Evolutionary conservation across 768 basidiomycete species (phyloP).

Genomic region (Suillus discolor): DNA sequence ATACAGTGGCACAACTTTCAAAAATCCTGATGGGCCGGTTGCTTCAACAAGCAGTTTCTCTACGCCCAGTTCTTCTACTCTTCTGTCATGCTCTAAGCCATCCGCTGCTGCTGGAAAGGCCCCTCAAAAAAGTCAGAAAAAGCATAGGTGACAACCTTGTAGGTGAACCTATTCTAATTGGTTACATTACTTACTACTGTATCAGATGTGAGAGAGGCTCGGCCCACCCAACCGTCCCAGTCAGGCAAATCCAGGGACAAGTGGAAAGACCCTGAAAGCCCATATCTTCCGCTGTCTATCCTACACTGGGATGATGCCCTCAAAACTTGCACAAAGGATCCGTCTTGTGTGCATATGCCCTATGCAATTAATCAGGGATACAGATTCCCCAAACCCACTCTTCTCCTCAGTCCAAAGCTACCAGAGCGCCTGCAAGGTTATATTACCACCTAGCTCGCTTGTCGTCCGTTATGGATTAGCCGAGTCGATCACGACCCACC

Average conservation of each 20-base stretch:
- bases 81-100: not conserved
- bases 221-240: not conserved
- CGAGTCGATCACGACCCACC: not conserved
- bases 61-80: not conserved
- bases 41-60: not conserved
- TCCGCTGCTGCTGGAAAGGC: not conserved
- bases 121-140: not conserved
- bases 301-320: constrained; percentile 1
- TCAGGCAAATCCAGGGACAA: constrained; percentile 6
- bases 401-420: not conserved
- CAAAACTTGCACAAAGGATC: constrained; percentile 3
- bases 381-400: constrained; percentile 6
- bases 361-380: constrained; percentile 10
- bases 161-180: not conserved
- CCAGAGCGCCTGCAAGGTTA: not conserved
- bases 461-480: not conserved
- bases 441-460: constrained; percentile 1
- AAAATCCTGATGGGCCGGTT: not conserved
- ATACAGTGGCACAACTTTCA: not conserved
- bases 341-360: not conserved
- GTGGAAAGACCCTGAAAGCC: not conserved
- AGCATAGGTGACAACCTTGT: not conserved
- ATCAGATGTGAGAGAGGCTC: not conserved
- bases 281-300: not conserved
- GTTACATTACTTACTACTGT: not conserved